Conservation (phyloP, 2,329 filamentous ascomycete genomes). For the Fragosphaeria purpurea region DNA sequence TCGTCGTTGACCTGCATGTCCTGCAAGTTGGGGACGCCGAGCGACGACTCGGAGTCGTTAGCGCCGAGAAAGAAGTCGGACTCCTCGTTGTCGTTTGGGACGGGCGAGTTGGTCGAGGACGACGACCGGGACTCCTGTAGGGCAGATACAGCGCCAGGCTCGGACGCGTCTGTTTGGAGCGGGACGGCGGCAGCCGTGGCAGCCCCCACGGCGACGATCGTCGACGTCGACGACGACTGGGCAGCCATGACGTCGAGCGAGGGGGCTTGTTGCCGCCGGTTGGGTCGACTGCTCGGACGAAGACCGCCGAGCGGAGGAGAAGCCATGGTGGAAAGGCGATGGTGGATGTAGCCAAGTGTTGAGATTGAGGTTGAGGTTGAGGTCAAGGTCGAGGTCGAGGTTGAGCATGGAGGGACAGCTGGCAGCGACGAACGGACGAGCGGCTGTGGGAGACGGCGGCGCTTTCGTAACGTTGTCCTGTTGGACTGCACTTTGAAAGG, state of each 20-base stretch:
- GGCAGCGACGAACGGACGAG: too few relatives aligned
- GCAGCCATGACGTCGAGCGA: conserved; percentile 16
- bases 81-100: conserved; percentile 73
- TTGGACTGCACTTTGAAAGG: too few relatives aligned
- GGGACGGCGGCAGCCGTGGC: conserved; percentile 11
- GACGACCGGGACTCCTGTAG: conserved; percentile 45
- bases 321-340: conserved; percentile 5
- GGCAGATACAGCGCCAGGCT: conserved; percentile 16
- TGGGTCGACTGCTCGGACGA: not conserved
- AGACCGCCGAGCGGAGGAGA: not conserved
- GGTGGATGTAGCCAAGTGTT: not conserved
- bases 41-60: conserved; percentile 88
- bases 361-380: too few relatives aligned
- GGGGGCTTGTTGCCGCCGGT: conserved; percentile 10
- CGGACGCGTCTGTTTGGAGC: conserved; percentile 18
- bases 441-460: too few relatives aligned
- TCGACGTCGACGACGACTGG: conserved; percentile 6
- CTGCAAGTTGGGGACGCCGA: conserved; percentile 68
- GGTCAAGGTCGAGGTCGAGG: too few relatives aligned
- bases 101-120: conserved; percentile 66
- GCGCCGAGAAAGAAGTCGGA: conserved; percentile 84
- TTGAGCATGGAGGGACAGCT: too few relatives aligned
- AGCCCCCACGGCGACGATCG: too few relatives aligned
- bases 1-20: conserved; percentile 62
- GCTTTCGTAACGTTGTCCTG: too few relatives aligned